A percentile compares a stretch with the other conserved stretches of the same genome.
Conservation (phyloP, 2,329 filamentous ascomycete species). For the Metarhizium sp. region DNA sequence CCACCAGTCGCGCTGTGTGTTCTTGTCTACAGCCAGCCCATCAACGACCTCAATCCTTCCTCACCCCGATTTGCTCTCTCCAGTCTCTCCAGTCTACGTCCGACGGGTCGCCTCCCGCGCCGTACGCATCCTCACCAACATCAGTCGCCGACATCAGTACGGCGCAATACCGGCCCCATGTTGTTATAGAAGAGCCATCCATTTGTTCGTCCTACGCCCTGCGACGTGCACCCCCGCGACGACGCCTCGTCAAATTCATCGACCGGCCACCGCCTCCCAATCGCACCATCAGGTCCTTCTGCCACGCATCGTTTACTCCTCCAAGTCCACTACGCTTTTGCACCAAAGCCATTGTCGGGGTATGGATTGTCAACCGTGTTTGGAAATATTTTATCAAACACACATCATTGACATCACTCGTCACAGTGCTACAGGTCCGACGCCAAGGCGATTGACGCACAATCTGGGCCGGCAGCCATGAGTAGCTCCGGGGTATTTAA, state of each 20-base stretch:
- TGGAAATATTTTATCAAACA: neutral
- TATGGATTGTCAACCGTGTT: neutral
- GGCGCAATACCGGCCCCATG: constrained; percentile 17
- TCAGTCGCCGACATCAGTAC: neutral
- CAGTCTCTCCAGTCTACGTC: neutral
- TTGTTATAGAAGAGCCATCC: constrained; percentile 25
- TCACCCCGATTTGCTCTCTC: neutral
- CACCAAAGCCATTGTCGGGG: neutral
- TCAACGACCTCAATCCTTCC: neutral
- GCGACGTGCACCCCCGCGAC: constrained; percentile 2
- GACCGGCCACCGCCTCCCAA: neutral
- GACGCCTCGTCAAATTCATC: neutral
- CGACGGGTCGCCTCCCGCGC: neutral
- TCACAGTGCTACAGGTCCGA: neutral
- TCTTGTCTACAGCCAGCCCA: neutral
- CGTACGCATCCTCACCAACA: neutral
- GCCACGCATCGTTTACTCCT: neutral
- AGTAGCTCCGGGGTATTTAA: constrained; percentile 18
- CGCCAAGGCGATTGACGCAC: neutral
- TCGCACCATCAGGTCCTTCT: neutral
- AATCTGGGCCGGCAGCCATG: constrained; percentile 16
- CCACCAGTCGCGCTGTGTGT: neutral
- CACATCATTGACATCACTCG: neutral
- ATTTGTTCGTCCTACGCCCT: constrained; percentile 10
- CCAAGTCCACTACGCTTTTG: neutral